Evolutionary conservation across 1,139 yeast species (phyloP).

Genomic region (Candida tropicalis): DNA sequence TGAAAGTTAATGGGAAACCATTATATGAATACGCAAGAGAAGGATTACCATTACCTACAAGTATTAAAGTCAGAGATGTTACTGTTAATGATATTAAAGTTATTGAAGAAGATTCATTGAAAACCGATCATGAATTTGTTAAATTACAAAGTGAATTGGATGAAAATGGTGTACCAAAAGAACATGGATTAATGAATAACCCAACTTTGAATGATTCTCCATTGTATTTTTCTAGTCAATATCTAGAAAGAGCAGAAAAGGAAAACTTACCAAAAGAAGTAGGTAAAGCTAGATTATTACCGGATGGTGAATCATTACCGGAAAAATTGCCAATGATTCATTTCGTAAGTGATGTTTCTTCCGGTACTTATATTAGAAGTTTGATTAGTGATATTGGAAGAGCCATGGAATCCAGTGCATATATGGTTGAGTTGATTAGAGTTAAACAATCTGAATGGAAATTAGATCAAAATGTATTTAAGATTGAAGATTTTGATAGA

Average conservation of each 20-base stretch:
- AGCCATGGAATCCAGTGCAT: constrained; percentile 78
- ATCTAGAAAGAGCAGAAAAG: constrained; percentile 39
- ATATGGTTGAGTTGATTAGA: constrained; percentile 85
- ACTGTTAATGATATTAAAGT: constrained; percentile 58
- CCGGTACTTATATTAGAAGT: constrained; percentile 95
- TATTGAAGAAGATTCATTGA: constrained; percentile 53
- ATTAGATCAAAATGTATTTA: constrained; percentile 69
- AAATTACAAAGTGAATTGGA: constrained; percentile 53
- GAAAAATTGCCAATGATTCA: constrained; percentile 63
- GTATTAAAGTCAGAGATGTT: constrained; percentile 77
- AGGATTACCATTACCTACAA: constrained; percentile 80
- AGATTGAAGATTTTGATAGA: constrained; percentile 61
- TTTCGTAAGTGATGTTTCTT: constrained; percentile 77
- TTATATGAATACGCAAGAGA: constrained; percentile 92
- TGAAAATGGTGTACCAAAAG: constrained; percentile 54
- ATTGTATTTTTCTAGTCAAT: constrained; percentile 60
- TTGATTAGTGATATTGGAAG: constrained; percentile 87
- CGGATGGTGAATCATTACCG: constrained; percentile 29
- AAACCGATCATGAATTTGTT: constrained; percentile 57
- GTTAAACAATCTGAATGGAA: constrained; percentile 82
- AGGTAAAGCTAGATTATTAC: constrained; percentile 27
- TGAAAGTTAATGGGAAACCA: constrained; percentile 93
- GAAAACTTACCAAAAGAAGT: constrained; percentile 34
- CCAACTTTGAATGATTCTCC: constrained; percentile 68
- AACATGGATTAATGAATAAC: constrained; percentile 48